A percentile compares a stretch with the other conserved stretches of the same genome.
phyloP scores from a whole-genome alignment of 2,329 filamentous ascomycete species.

The Aschersonia sp. region DNA sequence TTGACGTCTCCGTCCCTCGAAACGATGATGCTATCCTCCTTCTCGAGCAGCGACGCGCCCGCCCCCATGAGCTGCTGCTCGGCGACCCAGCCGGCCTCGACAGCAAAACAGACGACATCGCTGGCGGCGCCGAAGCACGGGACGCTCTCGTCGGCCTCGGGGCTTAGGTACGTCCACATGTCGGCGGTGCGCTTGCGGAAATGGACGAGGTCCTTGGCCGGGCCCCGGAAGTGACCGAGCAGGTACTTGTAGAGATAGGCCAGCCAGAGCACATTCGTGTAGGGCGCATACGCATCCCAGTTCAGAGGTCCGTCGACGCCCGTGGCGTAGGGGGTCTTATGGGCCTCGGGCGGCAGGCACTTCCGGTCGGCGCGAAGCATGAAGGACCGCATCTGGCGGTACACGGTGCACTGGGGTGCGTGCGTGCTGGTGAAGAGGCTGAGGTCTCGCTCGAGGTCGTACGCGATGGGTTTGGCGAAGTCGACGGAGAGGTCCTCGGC shows the following conservation, averaged over 20 bases:
- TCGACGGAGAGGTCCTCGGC: slow-evolving; percentile 29
- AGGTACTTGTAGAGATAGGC: slow-evolving; percentile 46
- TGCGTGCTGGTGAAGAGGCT: slow-evolving; percentile 46
- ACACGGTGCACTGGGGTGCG: slow-evolving; percentile 44
- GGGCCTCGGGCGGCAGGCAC: slow-evolving; percentile 31
- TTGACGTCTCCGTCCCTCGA: slow-evolving; percentile 12
- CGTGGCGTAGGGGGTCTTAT: slow-evolving; percentile 30
- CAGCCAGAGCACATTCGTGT: slow-evolving; percentile 53
- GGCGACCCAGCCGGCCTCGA: slow-evolving; percentile 43
- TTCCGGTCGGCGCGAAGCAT: slow-evolving; percentile 34
- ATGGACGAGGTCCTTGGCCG: slow-evolving; percentile 25
- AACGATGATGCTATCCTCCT: slow-evolving; percentile 26
- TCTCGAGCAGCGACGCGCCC: slow-evolving; percentile 19
- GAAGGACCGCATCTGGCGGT: slow-evolving; percentile 48
- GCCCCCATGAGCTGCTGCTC: slow-evolving; percentile 33
- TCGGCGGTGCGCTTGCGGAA: slow-evolving; percentile 37
- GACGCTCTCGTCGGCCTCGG: slow-evolving; percentile 29
- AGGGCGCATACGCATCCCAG: slow-evolving; percentile 42
- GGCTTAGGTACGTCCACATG: slow-evolving; percentile 38
- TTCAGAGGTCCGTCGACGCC: slow-evolving; percentile 32
- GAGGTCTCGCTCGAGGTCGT: slow-evolving; percentile 46
- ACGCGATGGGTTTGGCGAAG: slow-evolving; percentile 28
- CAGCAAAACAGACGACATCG: slow-evolving; percentile 40
- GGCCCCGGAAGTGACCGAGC: slow-evolving; percentile 28
- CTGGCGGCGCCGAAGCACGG: slow-evolving; percentile 40